These are phyloP conservation scores for Nicotiana attenuata DNA, from an alignment of 257 asterid species.

Conservation along the genomic window DNA sequence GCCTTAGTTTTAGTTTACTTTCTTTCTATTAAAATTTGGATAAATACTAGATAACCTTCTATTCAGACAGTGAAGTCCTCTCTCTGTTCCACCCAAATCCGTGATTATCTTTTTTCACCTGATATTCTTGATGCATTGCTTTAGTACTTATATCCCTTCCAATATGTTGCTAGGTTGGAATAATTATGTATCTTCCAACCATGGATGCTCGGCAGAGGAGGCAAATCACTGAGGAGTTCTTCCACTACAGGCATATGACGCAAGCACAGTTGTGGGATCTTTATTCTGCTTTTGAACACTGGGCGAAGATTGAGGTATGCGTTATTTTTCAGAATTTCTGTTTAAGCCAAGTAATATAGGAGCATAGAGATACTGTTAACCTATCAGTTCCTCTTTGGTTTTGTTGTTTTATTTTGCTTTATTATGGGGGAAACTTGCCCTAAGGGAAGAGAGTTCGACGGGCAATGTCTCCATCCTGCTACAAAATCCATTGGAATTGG, in stretches of 20 bases:
- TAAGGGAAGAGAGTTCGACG: background rate
- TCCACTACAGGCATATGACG: slow-evolving; percentile 74
- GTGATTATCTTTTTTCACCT: background rate
- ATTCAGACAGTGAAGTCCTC: background rate
- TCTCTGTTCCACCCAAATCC: background rate
- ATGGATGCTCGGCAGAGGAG: slow-evolving; percentile 78
- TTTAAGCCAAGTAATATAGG: background rate
- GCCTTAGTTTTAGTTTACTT: background rate
- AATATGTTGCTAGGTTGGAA: slow-evolving; percentile 63
- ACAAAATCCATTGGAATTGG: background rate
- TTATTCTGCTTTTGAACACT: slow-evolving; percentile 82
- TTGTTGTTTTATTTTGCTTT: background rate
- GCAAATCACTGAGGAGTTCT: slow-evolving; percentile 81
- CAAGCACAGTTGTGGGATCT: slow-evolving; percentile 68
- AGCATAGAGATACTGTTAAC: background rate
- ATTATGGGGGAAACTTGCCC: background rate
- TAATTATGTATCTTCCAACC: slow-evolving; percentile 97
- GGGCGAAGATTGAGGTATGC: slow-evolving; percentile 97
- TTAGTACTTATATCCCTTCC: background rate
- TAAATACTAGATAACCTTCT: background rate
- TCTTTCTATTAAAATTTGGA: background rate
- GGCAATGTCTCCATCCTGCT: background rate
- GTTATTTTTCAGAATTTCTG: background rate
- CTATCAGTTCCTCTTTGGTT: background rate
- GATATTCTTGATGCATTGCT: background rate